These are phyloP conservation scores for Coffea canephora DNA, from an alignment of 257 asterid species.

Conservation along the genomic window DNA sequence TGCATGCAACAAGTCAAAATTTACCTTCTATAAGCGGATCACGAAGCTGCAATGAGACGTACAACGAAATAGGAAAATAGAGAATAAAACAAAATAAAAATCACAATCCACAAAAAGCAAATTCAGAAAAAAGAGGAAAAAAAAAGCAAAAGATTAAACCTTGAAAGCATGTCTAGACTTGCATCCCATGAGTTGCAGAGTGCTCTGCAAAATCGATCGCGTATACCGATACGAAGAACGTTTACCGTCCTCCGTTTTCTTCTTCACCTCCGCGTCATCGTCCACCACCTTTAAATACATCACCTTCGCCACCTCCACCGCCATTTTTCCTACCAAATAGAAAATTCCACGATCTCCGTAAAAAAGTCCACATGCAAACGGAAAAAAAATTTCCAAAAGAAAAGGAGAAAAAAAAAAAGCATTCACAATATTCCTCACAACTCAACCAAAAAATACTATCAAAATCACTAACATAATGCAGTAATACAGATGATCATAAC, in stretches of 20 bases:
- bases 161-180: slow-evolving; percentile 96
- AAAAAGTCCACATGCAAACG: slow-evolving; percentile 11
- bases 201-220: slow-evolving; percentile 86
- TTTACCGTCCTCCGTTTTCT: slow-evolving; percentile 33
- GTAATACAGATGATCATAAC: background rate
- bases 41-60: background rate
- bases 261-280: slow-evolving; percentile 25
- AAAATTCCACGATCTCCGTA: background rate
- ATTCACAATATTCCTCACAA: background rate
- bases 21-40: background rate
- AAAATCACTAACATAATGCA: slow-evolving; percentile 3
- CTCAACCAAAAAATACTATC: background rate
- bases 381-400: background rate
- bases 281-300: slow-evolving; percentile 82
- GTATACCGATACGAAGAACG: slow-evolving; percentile 84
- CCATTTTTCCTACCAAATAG: slow-evolving; percentile 42
- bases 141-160: slow-evolving; percentile 33
- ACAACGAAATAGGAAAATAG: background rate
- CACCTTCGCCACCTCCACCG: slow-evolving; percentile 62
- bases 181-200: slow-evolving; percentile 98
- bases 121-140: background rate
- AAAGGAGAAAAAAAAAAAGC: background rate
- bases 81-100: background rate
- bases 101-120: background rate
- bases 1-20: slow-evolving; percentile 4